Evolutionary conservation across 2,329 filamentous ascomycete genomes (phyloP).

Genomic region (Nakataea oryzae): DNA sequence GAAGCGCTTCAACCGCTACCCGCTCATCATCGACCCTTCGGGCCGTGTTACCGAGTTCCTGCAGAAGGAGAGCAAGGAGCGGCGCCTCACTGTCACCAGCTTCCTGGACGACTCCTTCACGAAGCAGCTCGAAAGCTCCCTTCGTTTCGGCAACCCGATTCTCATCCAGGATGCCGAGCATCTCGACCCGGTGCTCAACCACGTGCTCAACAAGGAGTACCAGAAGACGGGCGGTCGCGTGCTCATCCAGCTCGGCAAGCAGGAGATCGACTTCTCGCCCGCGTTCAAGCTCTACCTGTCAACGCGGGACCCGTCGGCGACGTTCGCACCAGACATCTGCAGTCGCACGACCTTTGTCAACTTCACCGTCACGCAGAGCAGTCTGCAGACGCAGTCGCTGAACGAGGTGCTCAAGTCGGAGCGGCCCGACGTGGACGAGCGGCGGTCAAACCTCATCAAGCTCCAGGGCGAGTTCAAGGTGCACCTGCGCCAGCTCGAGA

Average conservation of each 20-base stretch:
- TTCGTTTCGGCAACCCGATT: slow-evolving; percentile 96
- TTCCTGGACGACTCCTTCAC: slow-evolving; percentile 97
- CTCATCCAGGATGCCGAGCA: slow-evolving; percentile 98
- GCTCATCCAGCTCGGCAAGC: slow-evolving; percentile 93
- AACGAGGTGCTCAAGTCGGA: slow-evolving; percentile 97
- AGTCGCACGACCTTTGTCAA: slow-evolving; percentile 98
- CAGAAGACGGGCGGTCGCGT: slow-evolving; percentile 97
- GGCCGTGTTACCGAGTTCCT: slow-evolving; percentile 91
- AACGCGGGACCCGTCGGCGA: slow-evolving; percentile 87
- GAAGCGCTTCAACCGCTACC: slow-evolving; percentile 96
- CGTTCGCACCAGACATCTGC: slow-evolving; percentile 93
- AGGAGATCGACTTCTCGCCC: slow-evolving; percentile 98
- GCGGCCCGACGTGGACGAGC: slow-evolving; percentile 91
- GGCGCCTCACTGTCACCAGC: slow-evolving; percentile 90
- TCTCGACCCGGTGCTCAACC: slow-evolving; percentile 91
- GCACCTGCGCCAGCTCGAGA: slow-evolving; percentile 92
- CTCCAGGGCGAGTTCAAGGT: slow-evolving; percentile 98
- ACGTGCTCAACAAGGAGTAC: slow-evolving; percentile 98
- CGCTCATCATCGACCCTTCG: slow-evolving; percentile 95
- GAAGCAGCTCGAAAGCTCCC: slow-evolving; percentile 91
- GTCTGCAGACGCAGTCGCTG: slow-evolving; percentile 92
- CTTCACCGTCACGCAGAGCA: slow-evolving; percentile 98
- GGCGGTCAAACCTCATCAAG: slow-evolving; percentile 95
- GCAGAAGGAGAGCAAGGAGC: slow-evolving; percentile 87
- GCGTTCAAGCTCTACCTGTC: slow-evolving; percentile 93